A percentile compares a stretch with the other conserved stretches of the same genome.
Evolutionary conservation across 192 early-diverging fungal species (phyloP).

Genomic region (Linnemannia hyalina): DNA sequence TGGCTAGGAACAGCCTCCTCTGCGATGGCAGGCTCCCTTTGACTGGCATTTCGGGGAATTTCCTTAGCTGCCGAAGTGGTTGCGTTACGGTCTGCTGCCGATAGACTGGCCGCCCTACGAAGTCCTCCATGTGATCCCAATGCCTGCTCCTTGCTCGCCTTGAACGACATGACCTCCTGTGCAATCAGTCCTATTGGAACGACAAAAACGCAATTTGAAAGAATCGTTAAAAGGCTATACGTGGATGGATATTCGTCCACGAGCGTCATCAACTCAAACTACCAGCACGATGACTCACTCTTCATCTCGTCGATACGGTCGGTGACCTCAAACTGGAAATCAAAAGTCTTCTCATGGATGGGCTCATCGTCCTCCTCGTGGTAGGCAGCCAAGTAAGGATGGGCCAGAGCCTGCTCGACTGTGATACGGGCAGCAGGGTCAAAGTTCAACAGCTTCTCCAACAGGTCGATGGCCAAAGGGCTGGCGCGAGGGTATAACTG

Average conservation of each 20-base stretch:
- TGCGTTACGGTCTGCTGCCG: slow-evolving; percentile 61
- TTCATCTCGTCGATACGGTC: slow-evolving; percentile 86
- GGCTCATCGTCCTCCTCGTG: slow-evolving; percentile 94
- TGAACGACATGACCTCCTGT: slow-evolving; percentile 84
- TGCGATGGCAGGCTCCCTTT: slow-evolving; percentile 52
- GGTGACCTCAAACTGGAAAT: slow-evolving; percentile 86
- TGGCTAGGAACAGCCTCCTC: slow-evolving; percentile 39
- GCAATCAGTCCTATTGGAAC: slow-evolving; percentile 74
- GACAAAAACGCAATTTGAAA: background rate
- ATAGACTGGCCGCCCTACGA: slow-evolving; percentile 52
- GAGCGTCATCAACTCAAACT: background rate
- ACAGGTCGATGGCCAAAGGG: slow-evolving; percentile 85
- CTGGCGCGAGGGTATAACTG: slow-evolving; percentile 90
- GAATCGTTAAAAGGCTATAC: slow-evolving; percentile 31
- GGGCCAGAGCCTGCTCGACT: slow-evolving; percentile 92
- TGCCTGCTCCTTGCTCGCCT: slow-evolving; percentile 71
- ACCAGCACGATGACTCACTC: slow-evolving; percentile 56
- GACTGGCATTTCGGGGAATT: slow-evolving; percentile 54
- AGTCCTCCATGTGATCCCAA: slow-evolving; percentile 32
- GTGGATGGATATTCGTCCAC: background rate
- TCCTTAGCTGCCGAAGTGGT: slow-evolving; percentile 47
- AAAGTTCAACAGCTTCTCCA: slow-evolving; percentile 92
- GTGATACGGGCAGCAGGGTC: slow-evolving; percentile 94
- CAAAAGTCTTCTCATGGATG: slow-evolving; percentile 73
- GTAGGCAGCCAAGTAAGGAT: slow-evolving; percentile 94